phyloP scores from a whole-genome alignment of 2,329 filamentous ascomycete genomes.

The Aurifilum marmelostoma region DNA sequence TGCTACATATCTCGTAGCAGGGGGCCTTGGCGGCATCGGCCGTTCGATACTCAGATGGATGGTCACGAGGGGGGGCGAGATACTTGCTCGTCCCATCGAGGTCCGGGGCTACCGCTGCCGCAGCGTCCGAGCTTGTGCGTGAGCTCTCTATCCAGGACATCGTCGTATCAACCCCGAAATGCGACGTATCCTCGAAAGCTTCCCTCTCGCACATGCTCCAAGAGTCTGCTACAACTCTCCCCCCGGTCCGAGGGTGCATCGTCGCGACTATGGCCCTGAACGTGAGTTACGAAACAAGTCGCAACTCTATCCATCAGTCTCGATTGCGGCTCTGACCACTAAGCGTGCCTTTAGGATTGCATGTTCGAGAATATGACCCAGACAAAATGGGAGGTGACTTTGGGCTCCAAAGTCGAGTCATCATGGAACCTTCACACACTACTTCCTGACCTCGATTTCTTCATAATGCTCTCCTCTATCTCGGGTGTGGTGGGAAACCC shows the following conservation, averaged over 20 bases:
- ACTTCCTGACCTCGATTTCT: conserved; percentile 37
- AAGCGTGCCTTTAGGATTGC: neutral
- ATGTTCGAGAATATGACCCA: conserved; percentile 13
- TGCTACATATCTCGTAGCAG: conserved; percentile 36
- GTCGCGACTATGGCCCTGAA: conserved; percentile 7
- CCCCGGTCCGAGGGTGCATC: conserved; percentile 13
- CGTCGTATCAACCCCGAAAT: neutral
- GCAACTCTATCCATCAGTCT: no score
- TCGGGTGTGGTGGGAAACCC: conserved; percentile 33
- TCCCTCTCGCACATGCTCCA: neutral
- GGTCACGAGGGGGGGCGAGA: conserved; percentile 30
- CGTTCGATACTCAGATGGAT: conserved; percentile 33
- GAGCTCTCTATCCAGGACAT: neutral
- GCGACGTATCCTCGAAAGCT: neutral
- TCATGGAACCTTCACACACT: conserved; percentile 33
- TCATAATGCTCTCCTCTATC: conserved; percentile 37
- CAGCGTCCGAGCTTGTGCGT: conserved; percentile 8
- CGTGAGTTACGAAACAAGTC: neutral
- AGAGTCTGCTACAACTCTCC: neutral
- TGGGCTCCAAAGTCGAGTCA: conserved; percentile 26
- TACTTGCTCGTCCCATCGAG: conserved; percentile 32
- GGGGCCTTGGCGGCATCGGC: conserved; percentile 37
- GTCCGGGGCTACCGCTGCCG: conserved; percentile 21
- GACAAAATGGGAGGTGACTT: conserved; percentile 26
- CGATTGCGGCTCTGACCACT: no score